Base-by-base conservation (phyloP, 2,329 filamentous ascomycete species). In the Xylariaceae sp. region DNA sequence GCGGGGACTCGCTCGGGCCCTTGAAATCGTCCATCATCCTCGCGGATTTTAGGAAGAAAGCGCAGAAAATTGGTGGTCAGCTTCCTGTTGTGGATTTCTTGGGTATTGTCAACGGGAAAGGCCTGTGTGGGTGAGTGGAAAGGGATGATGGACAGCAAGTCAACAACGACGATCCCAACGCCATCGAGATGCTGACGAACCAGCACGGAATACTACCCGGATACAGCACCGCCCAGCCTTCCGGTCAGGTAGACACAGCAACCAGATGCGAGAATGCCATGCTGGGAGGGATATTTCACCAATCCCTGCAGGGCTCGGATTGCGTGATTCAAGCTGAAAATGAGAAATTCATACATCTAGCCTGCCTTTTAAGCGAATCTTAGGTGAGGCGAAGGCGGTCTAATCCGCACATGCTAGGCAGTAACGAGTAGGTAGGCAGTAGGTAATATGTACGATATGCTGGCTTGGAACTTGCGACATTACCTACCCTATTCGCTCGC, bases 11-110 rank as follows among this genome's bases (percentile, higher is more conserved):
- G 52, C 18, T 45, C 13, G 60, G 51, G 6, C 58, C 23, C 50
- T 64, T 64, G 3, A 37, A 37, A 42, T 47, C 57, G 13, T 37
- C 39, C 64, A 65, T 65, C 17, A 18, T 57, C 18, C 44, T 30
- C 23, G 23, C 3, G 37, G 37, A 42, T 10, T 42, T 42, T 4
- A 13, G 11, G 11, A 42, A 42, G 37, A 8, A 42, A 13, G 8
- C 8, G 8, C 9, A 10, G 37, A 42, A 42, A 30, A 30, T 30
- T 30, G 23, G 23, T 30, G 23, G 23, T 30, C 23, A 30, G 23
- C 23, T 30, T 30, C 23, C 23, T 30, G 23, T 30, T 4, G 23
- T 5, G 23, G 23, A 30, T 30, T 30, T 30, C 23, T 30, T 30
- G 23, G 23, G 23, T 30, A 30, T 30, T 30, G 23, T 30, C 23